Percentiles rank a stretch among this genome's conserved stretches.
Evolutionary conservation across 305 asterid genomes (phyloP).

Genomic region (Vinca major): DNA sequence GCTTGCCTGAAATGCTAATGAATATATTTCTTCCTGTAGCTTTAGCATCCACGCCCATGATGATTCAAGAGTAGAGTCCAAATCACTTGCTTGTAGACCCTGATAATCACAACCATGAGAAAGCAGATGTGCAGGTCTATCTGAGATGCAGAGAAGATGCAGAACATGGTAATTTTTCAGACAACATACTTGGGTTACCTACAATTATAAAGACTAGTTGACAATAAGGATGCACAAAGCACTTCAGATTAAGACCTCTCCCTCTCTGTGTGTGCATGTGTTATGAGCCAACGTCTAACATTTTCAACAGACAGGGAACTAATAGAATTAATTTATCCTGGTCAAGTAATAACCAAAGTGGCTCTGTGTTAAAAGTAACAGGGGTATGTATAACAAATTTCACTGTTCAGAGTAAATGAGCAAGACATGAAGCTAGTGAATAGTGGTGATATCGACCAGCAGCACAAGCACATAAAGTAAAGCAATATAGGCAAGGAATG

Average conservation of each 20-base stretch:
- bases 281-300: too few relatives aligned
- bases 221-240: background rate
- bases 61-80: slow-evolving; percentile 52
- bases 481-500: background rate
- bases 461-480: background rate
- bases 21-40: slow-evolving; percentile 76
- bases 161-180: background rate
- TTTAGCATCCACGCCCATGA: slow-evolving; percentile 64
- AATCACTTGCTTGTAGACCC: slow-evolving; percentile 69
- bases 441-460: background rate
- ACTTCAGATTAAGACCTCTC: too few relatives aligned
- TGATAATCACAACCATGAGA: slow-evolving; percentile 23
- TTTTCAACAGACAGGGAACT: background rate
- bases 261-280: too few relatives aligned
- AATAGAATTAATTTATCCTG: background rate
- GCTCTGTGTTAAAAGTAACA: background rate
- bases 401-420: background rate
- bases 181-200: background rate
- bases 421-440: background rate
- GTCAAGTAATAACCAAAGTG: background rate
- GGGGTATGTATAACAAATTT: slow-evolving; percentile 5
- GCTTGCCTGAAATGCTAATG: slow-evolving; percentile 78
- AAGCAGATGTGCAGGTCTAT: background rate
- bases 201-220: background rate
- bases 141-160: background rate